Conservation (phyloP, 2,329 filamentous ascomycete species). For the Geosmithia putterillii region DNA sequence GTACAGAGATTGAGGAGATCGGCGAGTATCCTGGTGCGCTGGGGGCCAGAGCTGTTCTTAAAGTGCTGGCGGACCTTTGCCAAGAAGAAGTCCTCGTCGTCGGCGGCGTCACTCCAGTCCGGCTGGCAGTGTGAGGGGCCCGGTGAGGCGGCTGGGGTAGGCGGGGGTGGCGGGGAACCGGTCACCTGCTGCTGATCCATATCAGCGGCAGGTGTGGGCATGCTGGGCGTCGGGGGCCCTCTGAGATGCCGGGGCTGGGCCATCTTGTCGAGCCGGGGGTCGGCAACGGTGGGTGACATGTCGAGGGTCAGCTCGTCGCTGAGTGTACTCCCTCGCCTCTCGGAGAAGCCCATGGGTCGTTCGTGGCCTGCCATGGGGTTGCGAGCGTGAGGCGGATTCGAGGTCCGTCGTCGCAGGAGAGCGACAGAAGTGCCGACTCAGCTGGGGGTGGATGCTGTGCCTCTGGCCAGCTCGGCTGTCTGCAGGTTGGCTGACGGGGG, state of each 20-base stretch:
- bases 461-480: not conserved
- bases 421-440: not conserved
- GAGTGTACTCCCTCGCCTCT: conserved; percentile 45
- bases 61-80: conserved; percentile 73
- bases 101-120: conserved; percentile 67
- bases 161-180: conserved; percentile 50
- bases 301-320: conserved; percentile 45
- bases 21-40: conserved; percentile 70
- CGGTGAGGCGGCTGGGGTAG: conserved; percentile 53
- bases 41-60: conserved; percentile 59
- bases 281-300: conserved; percentile 29
- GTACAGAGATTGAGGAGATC: conserved; percentile 90
- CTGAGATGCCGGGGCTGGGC: conserved; percentile 26
- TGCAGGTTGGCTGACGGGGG: no score
- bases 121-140: conserved; percentile 48
- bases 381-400: not conserved
- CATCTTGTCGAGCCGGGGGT: conserved; percentile 39
- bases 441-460: not conserved
- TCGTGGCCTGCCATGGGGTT: not conserved
- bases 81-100: conserved; percentile 74
- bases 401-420: not conserved
- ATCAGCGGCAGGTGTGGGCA: conserved; percentile 51
- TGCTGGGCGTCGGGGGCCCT: conserved; percentile 54
- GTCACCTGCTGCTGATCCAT: conserved; percentile 46
- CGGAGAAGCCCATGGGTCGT: conserved; percentile 46